Evolutionary conservation across 352 stramenopile genomes (phyloP), one percentile per base, ranked within the genome.

Genomic region (Phytopythium oedochilum): DNA sequence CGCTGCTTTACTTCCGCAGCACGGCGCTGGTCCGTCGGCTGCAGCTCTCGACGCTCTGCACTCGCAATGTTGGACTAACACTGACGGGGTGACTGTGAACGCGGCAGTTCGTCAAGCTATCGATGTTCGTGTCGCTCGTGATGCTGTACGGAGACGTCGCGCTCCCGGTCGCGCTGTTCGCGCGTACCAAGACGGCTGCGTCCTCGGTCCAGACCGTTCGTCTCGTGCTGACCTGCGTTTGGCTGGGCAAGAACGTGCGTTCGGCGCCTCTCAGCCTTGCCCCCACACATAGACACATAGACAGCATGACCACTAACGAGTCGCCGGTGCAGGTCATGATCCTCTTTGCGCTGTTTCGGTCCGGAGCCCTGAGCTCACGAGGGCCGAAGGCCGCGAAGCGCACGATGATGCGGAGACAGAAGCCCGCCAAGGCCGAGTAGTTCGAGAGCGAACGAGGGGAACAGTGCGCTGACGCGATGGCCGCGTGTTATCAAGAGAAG

Each of bases 1-100:
- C 70, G 26, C 50, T 89, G 40, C 42, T 88, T 18, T 87, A 91
- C 59, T 89, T 91, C 38, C 80, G 80, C 57, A 89, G 66, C 47
- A 76, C 69, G 29, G 62, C 56, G 15, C 52, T 91, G 61, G 80
- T 88, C 55, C 12, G 65, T 35, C 15, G 26, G 7, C 17, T 11
- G n/a, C n/a, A n/a, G n/a, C n/a, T n/a, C n/a, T n/a, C n/a, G n/a
- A n/a, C n/a, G n/a, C 5, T 17, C 28, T 0, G 12, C 51, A 10
- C 42, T 25, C n/a, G 0, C 28, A 26, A 35, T 31, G 6, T 11
- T 40, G 5, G 15, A 17, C 36, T 42, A 23, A 43, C 32, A 5
- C 5, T 42, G 35, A 31, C 2, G 7, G 17, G 36, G 2, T 44
- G n/a, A 8, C 5, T 29, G 40, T 14, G 6, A 1, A 2, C 25